Evolutionary conservation across 2,329 filamentous ascomycete genomes (phyloP).

Genomic region (Sporothrix inflata): DNA sequence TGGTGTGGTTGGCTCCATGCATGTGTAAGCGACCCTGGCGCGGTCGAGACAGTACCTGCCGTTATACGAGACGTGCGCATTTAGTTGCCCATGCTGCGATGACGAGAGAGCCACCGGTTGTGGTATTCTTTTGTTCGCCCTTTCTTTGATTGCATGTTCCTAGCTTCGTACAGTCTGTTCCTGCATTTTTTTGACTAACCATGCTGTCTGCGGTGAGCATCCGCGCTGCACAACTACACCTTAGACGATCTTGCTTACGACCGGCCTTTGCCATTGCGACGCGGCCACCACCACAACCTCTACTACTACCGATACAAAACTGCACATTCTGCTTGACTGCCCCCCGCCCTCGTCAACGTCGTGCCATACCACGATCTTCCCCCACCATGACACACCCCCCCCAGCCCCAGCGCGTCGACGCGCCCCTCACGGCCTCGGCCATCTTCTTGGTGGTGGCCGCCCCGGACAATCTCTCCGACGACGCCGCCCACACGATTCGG

Average conservation of each 20-base stretch:
- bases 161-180: background rate
- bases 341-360: background rate
- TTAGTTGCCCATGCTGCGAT: background rate
- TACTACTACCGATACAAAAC: background rate
- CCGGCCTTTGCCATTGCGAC: background rate
- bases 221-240: background rate
- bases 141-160: background rate
- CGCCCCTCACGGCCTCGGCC: conserved; percentile 55
- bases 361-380: background rate
- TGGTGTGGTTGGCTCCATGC: background rate
- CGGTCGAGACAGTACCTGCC: too few species aligned
- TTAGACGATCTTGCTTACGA: background rate
- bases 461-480: conserved; percentile 36
- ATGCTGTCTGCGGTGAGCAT: background rate
- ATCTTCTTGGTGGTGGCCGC: conserved; percentile 58
- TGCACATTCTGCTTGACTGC: background rate
- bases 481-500: conserved; percentile 48
- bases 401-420: conserved; percentile 52
- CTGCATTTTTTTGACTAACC: background rate
- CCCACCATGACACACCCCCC: conserved; percentile 34
- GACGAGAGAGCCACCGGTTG: background rate
- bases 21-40: conserved; percentile 21
- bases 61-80: background rate
- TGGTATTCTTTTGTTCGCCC: background rate
- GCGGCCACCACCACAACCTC: too few species aligned